A percentile compares a stretch with the other conserved stretches of the same genome.
Evolutionary conservation across 1,284 basidiomycete genomes (phyloP).

Genomic region (Apiotrichum veenhuisii): DNA sequence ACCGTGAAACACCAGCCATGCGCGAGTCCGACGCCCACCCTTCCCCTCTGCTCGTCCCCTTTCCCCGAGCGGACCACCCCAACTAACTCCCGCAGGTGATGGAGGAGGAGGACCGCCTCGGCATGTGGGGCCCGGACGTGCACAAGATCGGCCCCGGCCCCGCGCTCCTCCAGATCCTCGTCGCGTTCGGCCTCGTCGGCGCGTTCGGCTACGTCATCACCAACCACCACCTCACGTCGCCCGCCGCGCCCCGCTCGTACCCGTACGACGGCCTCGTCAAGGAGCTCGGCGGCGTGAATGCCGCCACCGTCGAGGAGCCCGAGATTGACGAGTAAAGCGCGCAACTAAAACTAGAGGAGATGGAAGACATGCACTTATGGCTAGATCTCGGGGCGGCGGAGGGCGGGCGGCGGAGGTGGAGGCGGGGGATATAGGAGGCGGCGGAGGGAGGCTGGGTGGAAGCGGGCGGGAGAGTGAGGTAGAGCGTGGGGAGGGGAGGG

Average conservation of each 20-base stretch:
- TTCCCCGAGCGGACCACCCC: too few species aligned
- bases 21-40: too few species aligned
- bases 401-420: too few species aligned
- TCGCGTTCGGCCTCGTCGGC: conserved; percentile 22
- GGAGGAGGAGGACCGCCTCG: conserved; percentile 74
- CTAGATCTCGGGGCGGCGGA: background rate
- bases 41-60: too few species aligned
- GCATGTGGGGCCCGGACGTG: conserved; percentile 84
- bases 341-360: background rate
- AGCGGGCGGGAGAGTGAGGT: too few species aligned
- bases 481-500: too few species aligned
- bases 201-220: conserved; percentile 35
- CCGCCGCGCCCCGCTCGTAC: conserved; percentile 38
- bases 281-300: conserved; percentile 40
- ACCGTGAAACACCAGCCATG: too few species aligned
- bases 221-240: conserved; percentile 28
- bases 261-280: conserved; percentile 46
- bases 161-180: conserved; percentile 26
- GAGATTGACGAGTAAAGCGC: conserved; percentile 34
- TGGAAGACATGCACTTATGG: background rate
- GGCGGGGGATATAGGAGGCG: too few species aligned
- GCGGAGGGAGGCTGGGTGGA: too few species aligned
- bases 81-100: conserved; percentile 62
- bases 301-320: conserved; percentile 31
- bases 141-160: conserved; percentile 35